Evolutionary conservation across 73 alveolate species (phyloP).

Genomic region (Stentor roeselii): DNA sequence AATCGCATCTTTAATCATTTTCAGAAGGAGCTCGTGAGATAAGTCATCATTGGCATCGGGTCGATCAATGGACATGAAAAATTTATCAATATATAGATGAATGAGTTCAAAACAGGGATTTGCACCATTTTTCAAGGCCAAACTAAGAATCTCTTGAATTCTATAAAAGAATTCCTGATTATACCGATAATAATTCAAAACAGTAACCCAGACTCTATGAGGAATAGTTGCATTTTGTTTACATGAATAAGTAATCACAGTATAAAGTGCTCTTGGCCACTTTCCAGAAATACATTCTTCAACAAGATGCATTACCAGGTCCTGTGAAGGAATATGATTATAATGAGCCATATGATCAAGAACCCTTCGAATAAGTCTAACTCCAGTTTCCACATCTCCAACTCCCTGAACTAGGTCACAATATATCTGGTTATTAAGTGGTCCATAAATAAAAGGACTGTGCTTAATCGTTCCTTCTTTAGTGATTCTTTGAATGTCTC

Average conservation of each 20-base stretch:
- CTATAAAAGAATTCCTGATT: neutral
- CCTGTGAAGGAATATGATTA: neutral
- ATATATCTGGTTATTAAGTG: neutral
- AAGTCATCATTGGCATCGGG: too few relatives aligned
- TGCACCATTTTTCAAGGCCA: neutral
- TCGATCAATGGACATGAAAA: neutral
- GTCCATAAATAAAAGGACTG: neutral
- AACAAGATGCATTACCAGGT: neutral
- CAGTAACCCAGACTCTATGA: neutral
- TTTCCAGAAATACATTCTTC: neutral
- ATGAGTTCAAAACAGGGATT: neutral
- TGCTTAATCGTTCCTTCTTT: neutral
- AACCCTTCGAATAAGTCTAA: neutral
- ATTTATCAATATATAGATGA: neutral
- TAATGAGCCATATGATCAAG: neutral
- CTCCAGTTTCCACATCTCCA: neutral
- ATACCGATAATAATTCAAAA: neutral
- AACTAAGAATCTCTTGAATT: too few relatives aligned
- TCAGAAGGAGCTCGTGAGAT: too few relatives aligned
- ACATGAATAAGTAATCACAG: neutral
- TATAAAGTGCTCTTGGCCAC: neutral
- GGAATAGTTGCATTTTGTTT: neutral
- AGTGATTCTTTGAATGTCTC: neutral
- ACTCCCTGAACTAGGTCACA: neutral
- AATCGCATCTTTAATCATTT: neutral